These are phyloP conservation scores for Pseudonitzschia pungens DNA, from an alignment of 108 stramenopile species.

Conservation along the genomic window DNA sequence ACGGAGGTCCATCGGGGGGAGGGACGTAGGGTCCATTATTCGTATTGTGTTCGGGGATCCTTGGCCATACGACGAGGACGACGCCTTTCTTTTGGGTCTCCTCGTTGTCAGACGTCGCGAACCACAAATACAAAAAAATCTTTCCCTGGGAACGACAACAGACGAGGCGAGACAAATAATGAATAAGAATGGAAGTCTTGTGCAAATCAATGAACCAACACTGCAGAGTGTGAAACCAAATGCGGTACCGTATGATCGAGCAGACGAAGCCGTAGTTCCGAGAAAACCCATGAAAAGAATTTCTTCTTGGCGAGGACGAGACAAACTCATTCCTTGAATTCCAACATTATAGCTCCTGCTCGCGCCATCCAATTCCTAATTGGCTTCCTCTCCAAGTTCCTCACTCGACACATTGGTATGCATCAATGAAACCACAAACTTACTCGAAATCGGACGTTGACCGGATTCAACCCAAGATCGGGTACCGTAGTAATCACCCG, in stretches of 20 bases:
- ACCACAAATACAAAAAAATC: slow-evolving; percentile 19
- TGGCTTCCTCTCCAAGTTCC: no score
- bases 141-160: background rate
- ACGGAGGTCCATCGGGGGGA: background rate
- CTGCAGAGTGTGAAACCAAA: background rate
- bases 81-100: slow-evolving; percentile 36
- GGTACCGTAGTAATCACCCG: slow-evolving; percentile 11
- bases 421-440: background rate
- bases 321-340: no score
- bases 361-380: no score
- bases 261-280: no score
- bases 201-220: background rate
- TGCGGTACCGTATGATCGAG: background rate
- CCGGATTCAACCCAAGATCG: background rate
- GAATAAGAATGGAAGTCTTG: no score
- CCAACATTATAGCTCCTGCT: no score
- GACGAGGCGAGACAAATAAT: no score
- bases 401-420: background rate
- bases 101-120: slow-evolving; percentile 23
- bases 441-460: background rate
- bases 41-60: background rate
- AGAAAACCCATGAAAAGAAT: no score
- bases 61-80: slow-evolving; percentile 11
- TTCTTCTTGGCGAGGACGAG: no score
- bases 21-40: background rate